Evolutionary conservation across 106 monocot species (phyloP).

Genomic region (Platanthera zijinensis): DNA sequence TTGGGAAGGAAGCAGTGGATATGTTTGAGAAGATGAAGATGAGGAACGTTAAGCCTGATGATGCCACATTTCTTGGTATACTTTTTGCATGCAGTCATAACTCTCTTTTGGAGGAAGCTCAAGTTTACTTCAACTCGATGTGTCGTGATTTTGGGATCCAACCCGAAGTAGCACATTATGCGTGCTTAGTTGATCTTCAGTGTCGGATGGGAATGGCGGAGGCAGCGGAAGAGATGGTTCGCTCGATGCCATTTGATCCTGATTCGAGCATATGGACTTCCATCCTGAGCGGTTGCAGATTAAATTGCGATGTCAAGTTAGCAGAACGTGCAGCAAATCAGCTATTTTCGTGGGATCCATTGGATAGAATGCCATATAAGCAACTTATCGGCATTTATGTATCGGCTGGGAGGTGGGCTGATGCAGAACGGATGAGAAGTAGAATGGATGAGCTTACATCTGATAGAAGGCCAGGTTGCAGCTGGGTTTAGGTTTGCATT

Average conservation of each 20-base stretch:
- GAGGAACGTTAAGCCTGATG: conserved; percentile 31
- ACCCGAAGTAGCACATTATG: conserved; percentile 45
- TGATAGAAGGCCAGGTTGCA: conserved; percentile 31
- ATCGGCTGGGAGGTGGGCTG: conserved; percentile 27
- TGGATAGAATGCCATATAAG: conserved; percentile 42
- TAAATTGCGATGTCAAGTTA: conserved; percentile 24
- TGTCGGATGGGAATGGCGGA: conserved; percentile 34
- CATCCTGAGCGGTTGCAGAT: conserved; percentile 37
- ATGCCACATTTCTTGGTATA: conserved; percentile 49
- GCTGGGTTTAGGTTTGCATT: conserved; percentile 43
- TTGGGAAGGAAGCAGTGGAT: conserved; percentile 26
- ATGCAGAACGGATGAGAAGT: conserved; percentile 20
- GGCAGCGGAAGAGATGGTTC: conserved; percentile 25
- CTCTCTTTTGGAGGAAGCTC: conserved; percentile 37
- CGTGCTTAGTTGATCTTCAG: conserved; percentile 56
- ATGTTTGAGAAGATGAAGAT: conserved; percentile 35
- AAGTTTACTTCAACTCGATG: conserved; percentile 40
- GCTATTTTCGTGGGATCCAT: conserved; percentile 26
- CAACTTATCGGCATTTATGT: conserved; percentile 37
- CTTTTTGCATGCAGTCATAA: conserved; percentile 52
- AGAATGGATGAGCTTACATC: conserved; percentile 16
- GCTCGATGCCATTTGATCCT: conserved; percentile 42
- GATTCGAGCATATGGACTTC: conserved; percentile 45
- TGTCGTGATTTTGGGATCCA: conserved; percentile 25
- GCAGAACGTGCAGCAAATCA: conserved; percentile 44